phyloP scores from a whole-genome alignment of 2,329 filamentous ascomycete species.

The Alternaria panax region DNA sequence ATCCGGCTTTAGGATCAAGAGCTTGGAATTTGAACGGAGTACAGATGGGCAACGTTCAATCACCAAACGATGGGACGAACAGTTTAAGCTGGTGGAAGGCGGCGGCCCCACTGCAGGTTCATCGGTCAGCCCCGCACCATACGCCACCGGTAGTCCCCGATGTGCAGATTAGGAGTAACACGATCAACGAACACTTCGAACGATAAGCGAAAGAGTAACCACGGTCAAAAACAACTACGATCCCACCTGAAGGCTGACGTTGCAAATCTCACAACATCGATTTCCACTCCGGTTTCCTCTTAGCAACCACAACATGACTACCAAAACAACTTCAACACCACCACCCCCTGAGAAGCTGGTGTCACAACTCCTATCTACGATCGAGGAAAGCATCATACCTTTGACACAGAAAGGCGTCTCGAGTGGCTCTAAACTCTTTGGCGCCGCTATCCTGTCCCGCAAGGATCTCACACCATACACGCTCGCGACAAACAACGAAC shows the following conservation, averaged over 20 bases:
- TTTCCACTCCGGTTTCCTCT: background rate
- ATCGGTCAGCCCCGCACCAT: constrained; percentile 12
- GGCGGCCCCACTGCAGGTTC: background rate
- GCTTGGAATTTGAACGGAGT: no score
- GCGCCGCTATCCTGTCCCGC: constrained; percentile 62
- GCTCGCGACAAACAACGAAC: constrained; percentile 65
- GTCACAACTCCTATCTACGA: constrained; percentile 15
- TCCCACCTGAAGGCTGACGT: background rate
- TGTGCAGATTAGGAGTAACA: background rate
- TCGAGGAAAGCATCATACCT: constrained; percentile 59
- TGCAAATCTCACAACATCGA: background rate
- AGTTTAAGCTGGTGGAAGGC: no score
- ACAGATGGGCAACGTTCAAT: no score
- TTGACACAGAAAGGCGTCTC: constrained; percentile 60
- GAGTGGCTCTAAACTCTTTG: constrained; percentile 64
- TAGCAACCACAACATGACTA: constrained; percentile 6
- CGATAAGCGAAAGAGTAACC: background rate
- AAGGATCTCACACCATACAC: constrained; percentile 54
- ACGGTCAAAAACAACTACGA: background rate
- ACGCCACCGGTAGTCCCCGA: constrained; percentile 10
- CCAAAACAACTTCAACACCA: background rate
- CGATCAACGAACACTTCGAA: background rate
- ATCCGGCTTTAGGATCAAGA: no score
- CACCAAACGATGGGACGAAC: no score
- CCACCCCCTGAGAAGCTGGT: constrained; percentile 3